These are phyloP conservation scores for Diaporthe ampelina DNA, from an alignment of 2,329 filamentous ascomycete genomes.

Conservation along the genomic window DNA sequence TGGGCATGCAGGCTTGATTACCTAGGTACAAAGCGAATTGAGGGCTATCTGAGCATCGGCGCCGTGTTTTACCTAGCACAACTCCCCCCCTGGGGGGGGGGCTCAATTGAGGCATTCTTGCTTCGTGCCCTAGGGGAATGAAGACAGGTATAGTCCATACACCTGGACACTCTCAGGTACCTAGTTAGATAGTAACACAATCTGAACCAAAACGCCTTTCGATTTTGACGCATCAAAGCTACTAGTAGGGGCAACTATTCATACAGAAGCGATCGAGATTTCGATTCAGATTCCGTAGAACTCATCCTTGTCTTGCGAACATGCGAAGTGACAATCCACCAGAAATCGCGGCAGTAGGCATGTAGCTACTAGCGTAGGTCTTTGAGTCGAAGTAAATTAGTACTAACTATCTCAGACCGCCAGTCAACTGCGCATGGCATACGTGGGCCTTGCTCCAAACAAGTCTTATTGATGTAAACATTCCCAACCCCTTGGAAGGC, in stretches of 20 bases:
- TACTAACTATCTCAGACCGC: neutral
- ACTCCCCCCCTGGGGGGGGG: no score
- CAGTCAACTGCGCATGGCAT: neutral
- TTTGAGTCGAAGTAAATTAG: neutral
- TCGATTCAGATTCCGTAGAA: neutral
- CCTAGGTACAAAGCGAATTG: no score
- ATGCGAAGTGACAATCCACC: neutral
- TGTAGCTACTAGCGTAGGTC: neutral
- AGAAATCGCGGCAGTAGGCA: neutral
- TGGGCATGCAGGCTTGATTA: no score
- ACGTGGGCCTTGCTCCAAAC: no score
- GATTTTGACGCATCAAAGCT: neutral
- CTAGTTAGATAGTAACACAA: neutral
- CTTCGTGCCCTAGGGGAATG: no score
- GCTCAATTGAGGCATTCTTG: no score
- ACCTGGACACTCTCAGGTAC: no score
- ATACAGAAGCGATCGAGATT: neutral
- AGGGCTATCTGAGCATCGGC: no score
- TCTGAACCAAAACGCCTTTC: neutral
- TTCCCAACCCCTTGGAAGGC: neutral
- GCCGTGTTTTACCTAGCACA: no score
- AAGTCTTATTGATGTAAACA: neutral
- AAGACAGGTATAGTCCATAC: no score
- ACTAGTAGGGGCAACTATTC: no score
- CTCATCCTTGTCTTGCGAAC: no score